These are phyloP conservation scores for Geotrichum macrosporum DNA, from an alignment of 1,139 yeast species.

Conservation along the genomic window DNA sequence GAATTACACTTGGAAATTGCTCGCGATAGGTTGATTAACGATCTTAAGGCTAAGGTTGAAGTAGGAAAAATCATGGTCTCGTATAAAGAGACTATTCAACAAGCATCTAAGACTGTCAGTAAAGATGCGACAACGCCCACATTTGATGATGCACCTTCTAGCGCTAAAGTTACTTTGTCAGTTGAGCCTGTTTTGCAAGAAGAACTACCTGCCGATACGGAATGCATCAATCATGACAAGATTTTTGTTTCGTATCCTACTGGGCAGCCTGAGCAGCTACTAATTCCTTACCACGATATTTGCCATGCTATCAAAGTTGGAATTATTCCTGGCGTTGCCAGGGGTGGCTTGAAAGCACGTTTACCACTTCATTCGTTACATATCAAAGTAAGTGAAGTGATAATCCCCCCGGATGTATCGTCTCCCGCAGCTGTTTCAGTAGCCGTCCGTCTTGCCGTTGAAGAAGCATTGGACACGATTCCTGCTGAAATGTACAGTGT, in stretches of 20 bases:
- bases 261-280: conserved; percentile 29
- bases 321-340: conserved; percentile 62
- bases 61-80: conserved; percentile 84
- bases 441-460: conserved; percentile 45
- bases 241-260: conserved; percentile 40
- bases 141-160: conserved; percentile 20
- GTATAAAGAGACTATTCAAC: conserved; percentile 65
- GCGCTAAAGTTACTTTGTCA: conserved; percentile 40
- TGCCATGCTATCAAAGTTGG: conserved; percentile 38
- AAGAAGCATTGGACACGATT: conserved; percentile 40
- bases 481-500: conserved; percentile 44
- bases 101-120: conserved; percentile 31
- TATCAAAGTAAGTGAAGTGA: conserved; percentile 50
- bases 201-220: conserved; percentile 38
- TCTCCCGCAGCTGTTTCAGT: conserved; percentile 43
- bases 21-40: conserved; percentile 67
- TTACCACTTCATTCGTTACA: conserved; percentile 62
- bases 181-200: conserved; percentile 50
- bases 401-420: conserved; percentile 52
- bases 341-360: conserved; percentile 66
- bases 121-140: conserved; percentile 23
- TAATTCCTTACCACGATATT: conserved; percentile 29
- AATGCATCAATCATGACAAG: conserved; percentile 36
- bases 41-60: conserved; percentile 75
- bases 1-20: conserved; percentile 90